Evolutionary conservation across 495 filamentous ascomycete species (phyloP), one percentile per base, ranked within the genome.

Genomic region (Bacidia rubella): DNA sequence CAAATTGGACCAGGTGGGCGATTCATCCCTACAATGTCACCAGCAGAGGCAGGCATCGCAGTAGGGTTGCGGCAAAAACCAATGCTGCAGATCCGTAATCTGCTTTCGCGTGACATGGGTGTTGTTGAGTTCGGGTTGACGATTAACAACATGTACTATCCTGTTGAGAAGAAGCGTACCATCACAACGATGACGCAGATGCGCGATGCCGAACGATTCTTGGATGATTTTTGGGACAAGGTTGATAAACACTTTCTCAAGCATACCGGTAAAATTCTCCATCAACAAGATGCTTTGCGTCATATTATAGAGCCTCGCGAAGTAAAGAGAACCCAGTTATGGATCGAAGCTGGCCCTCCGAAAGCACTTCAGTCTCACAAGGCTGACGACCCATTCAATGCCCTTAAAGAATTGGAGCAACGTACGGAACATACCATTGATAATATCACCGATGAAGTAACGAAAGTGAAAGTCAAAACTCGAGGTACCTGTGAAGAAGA

Each of bases 151-250:
- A 77, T 76, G 51, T 26, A 59, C 29, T 78, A 82, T 57, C 75
- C 76, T 12, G 55, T 64, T 3, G 68, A 73, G 11, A 77, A 76
- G 55, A 68, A 65, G 17, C 63, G 65, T 4, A 77, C 66, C 11
- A 65, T 64, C 43, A 64, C 69, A 41, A 78, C 63, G 39, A 62
- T 67, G 0, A 64, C 68, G n/a, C 48, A 57, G 2, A 68, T 77
- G 61, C 63, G 63, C 17, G 21, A 32, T 3, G 74, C 74, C 2
- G 76, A 81, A 50, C 23, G 48, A 1, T 51, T 63, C n/a, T 24
- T 79, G 7, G 75, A 79, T 53, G 25, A 12, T 0, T 75, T 79
- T 56, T 82, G 78, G 78, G 40, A 25, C 3, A 49, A 51, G 1
- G 29, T 68, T 21, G 67, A 71, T 40, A 44, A 32, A 23, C 7